These are phyloP conservation scores for Trichoderma asperellum DNA, from an alignment of 2,329 filamentous ascomycete species.

Conservation along the genomic window DNA sequence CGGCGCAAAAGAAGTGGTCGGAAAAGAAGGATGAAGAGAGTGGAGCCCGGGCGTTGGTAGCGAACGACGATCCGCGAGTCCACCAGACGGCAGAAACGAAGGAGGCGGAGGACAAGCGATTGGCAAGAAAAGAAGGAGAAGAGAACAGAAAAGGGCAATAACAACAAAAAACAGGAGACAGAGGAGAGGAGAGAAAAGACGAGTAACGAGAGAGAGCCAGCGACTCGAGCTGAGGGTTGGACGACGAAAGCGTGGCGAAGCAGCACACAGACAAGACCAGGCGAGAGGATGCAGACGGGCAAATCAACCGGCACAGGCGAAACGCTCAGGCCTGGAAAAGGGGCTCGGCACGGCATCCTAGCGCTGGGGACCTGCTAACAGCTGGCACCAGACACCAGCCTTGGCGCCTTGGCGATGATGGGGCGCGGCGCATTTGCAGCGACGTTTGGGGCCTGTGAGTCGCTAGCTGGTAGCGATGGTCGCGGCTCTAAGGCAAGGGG, in stretches of 20 bases:
- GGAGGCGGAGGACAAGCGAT: not conserved
- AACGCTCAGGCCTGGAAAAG: not conserved
- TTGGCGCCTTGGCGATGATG: constrained; percentile 15
- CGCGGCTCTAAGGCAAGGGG: not conserved
- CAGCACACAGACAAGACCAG: not conserved
- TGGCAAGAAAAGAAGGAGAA: not conserved
- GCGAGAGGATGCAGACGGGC: too few species aligned
- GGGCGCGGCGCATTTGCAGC: not conserved
- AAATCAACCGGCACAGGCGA: not conserved
- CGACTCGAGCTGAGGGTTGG: not conserved
- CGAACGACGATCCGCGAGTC: constrained; percentile 24
- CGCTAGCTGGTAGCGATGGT: not conserved
- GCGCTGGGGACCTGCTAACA: constrained; percentile 5
- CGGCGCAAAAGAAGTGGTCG: not conserved
- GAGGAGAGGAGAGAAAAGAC: not conserved
- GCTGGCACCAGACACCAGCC: not conserved
- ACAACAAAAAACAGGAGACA: constrained; percentile 2
- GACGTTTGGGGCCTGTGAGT: not conserved
- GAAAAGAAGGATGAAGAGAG: constrained; percentile 9
- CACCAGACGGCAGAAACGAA: not conserved
- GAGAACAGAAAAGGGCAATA: not conserved
- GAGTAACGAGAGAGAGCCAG: not conserved
- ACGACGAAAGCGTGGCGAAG: constrained; percentile 14
- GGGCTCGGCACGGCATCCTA: constrained; percentile 5
- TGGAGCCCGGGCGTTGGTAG: constrained; percentile 10